Evolutionary conservation across 257 asterid species (phyloP).

Genomic region (Eustoma russellianum): DNA sequence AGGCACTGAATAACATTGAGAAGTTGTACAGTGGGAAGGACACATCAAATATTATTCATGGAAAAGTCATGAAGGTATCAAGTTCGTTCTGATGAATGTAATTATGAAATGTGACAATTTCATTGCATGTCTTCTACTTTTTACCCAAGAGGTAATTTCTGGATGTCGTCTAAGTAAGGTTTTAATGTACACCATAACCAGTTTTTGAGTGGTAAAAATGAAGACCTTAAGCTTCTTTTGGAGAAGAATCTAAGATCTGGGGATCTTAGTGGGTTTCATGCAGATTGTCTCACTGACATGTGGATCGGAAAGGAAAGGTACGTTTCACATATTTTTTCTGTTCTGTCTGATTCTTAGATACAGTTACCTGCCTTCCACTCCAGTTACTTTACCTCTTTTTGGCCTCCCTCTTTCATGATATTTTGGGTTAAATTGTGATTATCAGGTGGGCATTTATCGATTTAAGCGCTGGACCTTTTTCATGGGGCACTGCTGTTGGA

Average conservation of each 20-base stretch:
- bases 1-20: constrained; percentile 68
- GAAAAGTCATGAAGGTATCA: constrained; percentile 88
- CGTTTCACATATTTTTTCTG: neutral
- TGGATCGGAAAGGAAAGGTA: constrained; percentile 93
- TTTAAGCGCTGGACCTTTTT: constrained; percentile 92
- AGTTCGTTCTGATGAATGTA: neutral
- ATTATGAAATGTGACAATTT: neutral
- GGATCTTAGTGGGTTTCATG: constrained; percentile 65
- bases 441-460: constrained; percentile 96
- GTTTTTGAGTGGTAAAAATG: constrained; percentile 68
- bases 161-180: constrained; percentile 1
- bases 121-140: neutral
- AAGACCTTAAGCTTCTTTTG: constrained; percentile 51
- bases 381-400: neutral
- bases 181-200: constrained; percentile 25
- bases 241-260: constrained; percentile 79
- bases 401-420: neutral
- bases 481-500: constrained; percentile 99
- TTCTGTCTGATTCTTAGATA: too few relatives aligned
- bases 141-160: neutral
- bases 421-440: constrained; percentile 12
- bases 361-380: neutral
- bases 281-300: constrained; percentile 87
- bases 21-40: constrained; percentile 67
- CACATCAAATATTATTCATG: constrained; percentile 57